Conservation (phyloP, 2,329 filamentous ascomycete genomes). For the Malbranchea cinnamomea region DNA sequence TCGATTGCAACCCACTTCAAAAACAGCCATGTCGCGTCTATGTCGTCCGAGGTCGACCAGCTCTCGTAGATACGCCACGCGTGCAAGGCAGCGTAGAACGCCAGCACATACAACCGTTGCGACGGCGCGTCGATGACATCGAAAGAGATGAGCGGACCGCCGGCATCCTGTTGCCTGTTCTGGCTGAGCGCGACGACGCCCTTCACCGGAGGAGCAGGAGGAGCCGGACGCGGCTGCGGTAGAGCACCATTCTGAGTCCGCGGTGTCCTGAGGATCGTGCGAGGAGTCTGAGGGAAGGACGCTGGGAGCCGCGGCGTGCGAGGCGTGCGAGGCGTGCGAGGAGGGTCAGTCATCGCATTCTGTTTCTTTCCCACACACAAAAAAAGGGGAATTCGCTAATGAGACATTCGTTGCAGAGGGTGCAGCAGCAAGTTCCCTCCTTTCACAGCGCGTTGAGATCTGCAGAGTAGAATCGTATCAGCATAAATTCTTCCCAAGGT, state of each 20-base stretch:
- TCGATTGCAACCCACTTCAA: constrained; percentile 89
- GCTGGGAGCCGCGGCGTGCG: constrained; percentile 68
- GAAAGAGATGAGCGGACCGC: constrained; percentile 59
- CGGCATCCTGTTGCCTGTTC: constrained; percentile 14
- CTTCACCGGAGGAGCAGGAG: constrained; percentile 12
- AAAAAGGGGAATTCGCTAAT: no score
- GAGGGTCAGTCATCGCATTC: constrained; percentile 71
- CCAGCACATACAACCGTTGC: constrained; percentile 74
- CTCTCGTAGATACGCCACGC: constrained; percentile 84
- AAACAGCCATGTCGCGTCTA: constrained; percentile 78
- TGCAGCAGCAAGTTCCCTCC: no score
- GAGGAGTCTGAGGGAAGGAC: constrained; percentile 51
- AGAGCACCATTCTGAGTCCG: no score
- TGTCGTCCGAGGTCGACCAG: constrained; percentile 61
- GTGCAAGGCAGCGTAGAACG: constrained; percentile 60
- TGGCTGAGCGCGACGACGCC: no score
- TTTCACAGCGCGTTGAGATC: no score
- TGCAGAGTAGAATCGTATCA: no score
- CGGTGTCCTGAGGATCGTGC: background rate
- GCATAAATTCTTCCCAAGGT: no score
- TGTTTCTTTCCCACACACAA: no score
- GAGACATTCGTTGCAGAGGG: no score
- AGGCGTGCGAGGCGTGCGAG: no score
- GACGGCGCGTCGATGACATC: constrained; percentile 75
- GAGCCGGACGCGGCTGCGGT: no score